phyloP scores from a whole-genome alignment of 352 stramenopile species.

The Globisporangium radiosum region DNA sequence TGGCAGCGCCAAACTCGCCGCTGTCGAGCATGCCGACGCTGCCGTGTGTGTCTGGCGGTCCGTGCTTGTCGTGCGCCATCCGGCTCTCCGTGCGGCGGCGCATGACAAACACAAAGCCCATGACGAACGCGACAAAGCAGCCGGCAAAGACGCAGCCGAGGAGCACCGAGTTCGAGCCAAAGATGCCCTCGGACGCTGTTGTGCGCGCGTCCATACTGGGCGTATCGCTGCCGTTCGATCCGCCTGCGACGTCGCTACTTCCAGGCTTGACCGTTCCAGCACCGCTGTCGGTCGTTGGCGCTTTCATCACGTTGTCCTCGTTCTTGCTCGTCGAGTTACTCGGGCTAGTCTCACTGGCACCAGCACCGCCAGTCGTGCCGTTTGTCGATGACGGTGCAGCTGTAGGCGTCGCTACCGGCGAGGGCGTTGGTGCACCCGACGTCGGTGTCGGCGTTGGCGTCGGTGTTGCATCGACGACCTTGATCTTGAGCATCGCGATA shows the following conservation, averaged over 20 bases:
- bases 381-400: constrained; percentile 5
- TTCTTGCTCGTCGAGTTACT: constrained; percentile 1
- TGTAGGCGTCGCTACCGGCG: constrained; percentile 5
- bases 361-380: not conserved
- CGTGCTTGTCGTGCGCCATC: constrained; percentile 25
- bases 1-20: constrained; percentile 15
- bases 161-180: constrained; percentile 23
- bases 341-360: not conserved
- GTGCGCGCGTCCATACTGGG: constrained; percentile 13
- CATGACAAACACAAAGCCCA: constrained; percentile 42
- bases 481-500: constrained; percentile 62
- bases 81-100: constrained; percentile 32
- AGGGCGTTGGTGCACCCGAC: not conserved
- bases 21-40: constrained; percentile 39
- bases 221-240: not conserved
- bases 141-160: constrained; percentile 31
- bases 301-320: constrained; percentile 2
- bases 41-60: constrained; percentile 14
- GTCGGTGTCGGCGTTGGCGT: constrained; percentile 12
- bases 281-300: not conserved
- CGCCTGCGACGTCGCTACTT: not conserved
- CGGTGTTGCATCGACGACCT: constrained; percentile 36
- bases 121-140: constrained; percentile 21
- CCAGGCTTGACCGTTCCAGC: constrained; percentile 9
- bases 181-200: constrained; percentile 8